A percentile compares a stretch with the other conserved stretches of the same genome.
Evolutionary conservation across 1,284 basidiomycete species (phyloP).

Genomic region (Afroboletus lepidellus): DNA sequence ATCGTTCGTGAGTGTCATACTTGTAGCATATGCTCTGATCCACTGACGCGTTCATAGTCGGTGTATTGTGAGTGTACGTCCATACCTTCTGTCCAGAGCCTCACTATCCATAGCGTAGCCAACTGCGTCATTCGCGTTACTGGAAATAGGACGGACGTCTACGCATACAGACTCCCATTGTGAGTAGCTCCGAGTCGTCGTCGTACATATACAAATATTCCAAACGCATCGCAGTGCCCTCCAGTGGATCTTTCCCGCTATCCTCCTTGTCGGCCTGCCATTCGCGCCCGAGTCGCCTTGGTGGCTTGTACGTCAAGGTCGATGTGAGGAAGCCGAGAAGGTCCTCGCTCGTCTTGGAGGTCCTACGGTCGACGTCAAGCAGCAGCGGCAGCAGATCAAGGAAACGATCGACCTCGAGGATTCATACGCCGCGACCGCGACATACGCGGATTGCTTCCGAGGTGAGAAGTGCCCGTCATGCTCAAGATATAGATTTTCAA

Average conservation of each 20-base stretch:
- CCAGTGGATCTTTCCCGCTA: slow-evolving; percentile 32
- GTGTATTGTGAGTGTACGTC: slow-evolving; percentile 25
- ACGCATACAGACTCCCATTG: slow-evolving; percentile 32
- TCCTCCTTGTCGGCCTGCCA: slow-evolving; percentile 27
- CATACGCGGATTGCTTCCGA: slow-evolving; percentile 30
- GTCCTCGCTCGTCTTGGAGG: slow-evolving; percentile 43
- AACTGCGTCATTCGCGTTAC: slow-evolving; percentile 28
- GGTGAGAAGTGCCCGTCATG: slow-evolving; percentile 12
- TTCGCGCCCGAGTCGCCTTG: slow-evolving; percentile 62
- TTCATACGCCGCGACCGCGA: slow-evolving; percentile 21
- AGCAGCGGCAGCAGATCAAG: slow-evolving; percentile 26
- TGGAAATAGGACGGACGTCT: slow-evolving; percentile 19
- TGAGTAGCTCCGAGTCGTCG: too few relatives aligned
- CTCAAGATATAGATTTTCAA: background rate
- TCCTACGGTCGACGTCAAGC: slow-evolving; percentile 16
- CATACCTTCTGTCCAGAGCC: too few relatives aligned
- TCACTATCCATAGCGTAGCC: slow-evolving; percentile 20
- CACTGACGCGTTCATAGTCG: too few relatives aligned
- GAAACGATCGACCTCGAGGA: slow-evolving; percentile 32
- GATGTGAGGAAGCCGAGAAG: slow-evolving; percentile 49
- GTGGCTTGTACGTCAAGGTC: too few relatives aligned
- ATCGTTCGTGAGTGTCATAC: too few relatives aligned
- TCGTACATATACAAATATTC: too few relatives aligned
- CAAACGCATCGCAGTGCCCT: slow-evolving; percentile 17
- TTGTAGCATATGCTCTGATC: too few relatives aligned